A percentile compares a stretch with the other conserved stretches of the same genome.
Evolutionary conservation across 2,329 filamentous ascomycete species (phyloP).

Genomic region (Colletotrichum zoysiae): DNA sequence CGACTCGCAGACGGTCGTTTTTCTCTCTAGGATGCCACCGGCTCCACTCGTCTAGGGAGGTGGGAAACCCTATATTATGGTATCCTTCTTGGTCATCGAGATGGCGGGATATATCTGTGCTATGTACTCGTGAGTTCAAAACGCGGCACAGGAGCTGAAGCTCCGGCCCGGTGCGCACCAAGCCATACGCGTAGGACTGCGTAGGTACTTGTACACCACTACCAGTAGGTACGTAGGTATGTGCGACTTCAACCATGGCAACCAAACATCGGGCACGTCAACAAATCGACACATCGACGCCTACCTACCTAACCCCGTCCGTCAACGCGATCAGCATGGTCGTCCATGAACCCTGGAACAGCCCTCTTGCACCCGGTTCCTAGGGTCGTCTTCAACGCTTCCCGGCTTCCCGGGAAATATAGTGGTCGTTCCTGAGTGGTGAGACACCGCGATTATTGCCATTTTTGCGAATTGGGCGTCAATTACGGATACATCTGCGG

Average conservation of each 20-base stretch:
- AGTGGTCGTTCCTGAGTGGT: not conserved
- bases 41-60: constrained; percentile 30
- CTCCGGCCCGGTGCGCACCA: constrained; percentile 16
- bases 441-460: constrained; percentile 10
- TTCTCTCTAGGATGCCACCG: constrained; percentile 20
- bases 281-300: not conserved
- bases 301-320: not conserved
- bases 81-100: not conserved
- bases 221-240: not conserved
- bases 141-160: constrained; percentile 30
- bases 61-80: constrained; percentile 26
- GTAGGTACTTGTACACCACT: too few species aligned
- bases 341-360: constrained; percentile 13
- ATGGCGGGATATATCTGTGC: not conserved
- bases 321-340: not conserved
- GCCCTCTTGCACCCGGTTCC: constrained; percentile 7
- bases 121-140: not conserved
- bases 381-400: constrained; percentile 25
- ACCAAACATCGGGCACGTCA: not conserved
- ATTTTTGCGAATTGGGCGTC: not conserved
- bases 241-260: not conserved
- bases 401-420: constrained; percentile 7
- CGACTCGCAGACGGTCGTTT: constrained; percentile 23
- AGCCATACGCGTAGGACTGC: not conserved
- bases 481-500: not conserved